A percentile compares a stretch with the other conserved stretches of the same genome.
Evolutionary conservation across 305 asterid genomes (phyloP).

Genomic region (Rubia balearica): DNA sequence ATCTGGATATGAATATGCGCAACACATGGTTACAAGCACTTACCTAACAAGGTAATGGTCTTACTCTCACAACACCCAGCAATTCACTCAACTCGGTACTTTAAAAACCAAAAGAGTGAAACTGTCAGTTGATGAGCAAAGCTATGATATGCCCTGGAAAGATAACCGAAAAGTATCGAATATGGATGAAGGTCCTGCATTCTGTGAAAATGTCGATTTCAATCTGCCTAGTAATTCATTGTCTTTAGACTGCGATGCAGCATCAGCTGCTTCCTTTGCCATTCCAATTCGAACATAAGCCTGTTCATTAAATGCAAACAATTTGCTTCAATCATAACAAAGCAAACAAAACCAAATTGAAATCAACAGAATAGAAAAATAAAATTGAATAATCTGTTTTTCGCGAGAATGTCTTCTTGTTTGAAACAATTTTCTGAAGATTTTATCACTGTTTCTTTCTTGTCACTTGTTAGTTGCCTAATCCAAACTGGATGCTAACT

Average conservation of each 20-base stretch:
- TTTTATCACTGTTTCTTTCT: neutral
- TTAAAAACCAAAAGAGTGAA: neutral
- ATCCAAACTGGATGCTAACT: neutral
- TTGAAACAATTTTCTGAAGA: neutral
- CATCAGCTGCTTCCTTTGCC: constrained; percentile 97
- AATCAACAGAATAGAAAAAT: neutral
- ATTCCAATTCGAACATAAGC: constrained; percentile 90
- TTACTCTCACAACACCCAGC: neutral
- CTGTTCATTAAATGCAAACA: constrained; percentile 31
- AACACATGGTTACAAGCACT: constrained; percentile 3
- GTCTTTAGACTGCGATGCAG: constrained; percentile 88
- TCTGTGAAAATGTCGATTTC: constrained; percentile 58
- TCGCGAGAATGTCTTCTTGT: neutral
- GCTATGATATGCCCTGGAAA: constrained; percentile 70
- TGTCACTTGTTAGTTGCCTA: neutral
- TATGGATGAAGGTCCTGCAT: constrained; percentile 68
- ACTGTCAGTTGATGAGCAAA: neutral
- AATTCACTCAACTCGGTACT: neutral
- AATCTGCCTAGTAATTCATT: constrained; percentile 79
- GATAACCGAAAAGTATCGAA: constrained; percentile 70
- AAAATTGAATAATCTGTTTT: no score
- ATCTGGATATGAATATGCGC: neutral
- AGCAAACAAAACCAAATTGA: neutral
- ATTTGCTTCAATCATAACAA: neutral
- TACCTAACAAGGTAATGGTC: neutral